Evolutionary conservation across 345 rosid genomes (phyloP).

Genomic region (Carallia pectinifolia): DNA sequence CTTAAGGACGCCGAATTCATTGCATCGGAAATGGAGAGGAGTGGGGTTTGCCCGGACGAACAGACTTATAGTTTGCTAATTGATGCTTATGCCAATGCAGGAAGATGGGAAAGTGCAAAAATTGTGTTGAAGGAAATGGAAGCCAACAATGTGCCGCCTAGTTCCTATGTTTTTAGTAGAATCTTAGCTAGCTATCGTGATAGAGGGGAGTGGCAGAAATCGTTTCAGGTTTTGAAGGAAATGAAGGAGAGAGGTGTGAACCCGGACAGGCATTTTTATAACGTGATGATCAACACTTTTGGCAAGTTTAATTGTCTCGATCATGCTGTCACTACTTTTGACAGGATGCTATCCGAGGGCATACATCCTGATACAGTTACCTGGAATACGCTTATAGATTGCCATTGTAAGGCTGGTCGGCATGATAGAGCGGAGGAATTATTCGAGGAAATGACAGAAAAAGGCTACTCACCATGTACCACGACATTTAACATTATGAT

Average conservation of each 20-base stretch:
- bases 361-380: slow-evolving; percentile 80
- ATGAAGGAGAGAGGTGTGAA: slow-evolving; percentile 79
- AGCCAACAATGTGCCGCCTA: slow-evolving; percentile 63
- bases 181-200: slow-evolving; percentile 79
- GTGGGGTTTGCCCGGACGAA: slow-evolving; percentile 81
- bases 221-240: slow-evolving; percentile 88
- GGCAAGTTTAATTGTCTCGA: slow-evolving; percentile 91
- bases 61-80: slow-evolving; percentile 77
- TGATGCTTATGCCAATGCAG: slow-evolving; percentile 87
- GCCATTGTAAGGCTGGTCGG: slow-evolving; percentile 73
- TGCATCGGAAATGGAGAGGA: slow-evolving; percentile 87
- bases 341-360: slow-evolving; percentile 73
- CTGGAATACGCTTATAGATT: slow-evolving; percentile 94
- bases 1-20: slow-evolving; percentile 73
- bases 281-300: slow-evolving; percentile 91
- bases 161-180: slow-evolving; percentile 74
- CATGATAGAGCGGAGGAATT: slow-evolving; percentile 74
- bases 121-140: slow-evolving; percentile 95
- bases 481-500: slow-evolving; percentile 90
- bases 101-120: slow-evolving; percentile 94
- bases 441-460: slow-evolving; percentile 74
- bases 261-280: slow-evolving; percentile 85
- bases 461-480: slow-evolving; percentile 71
- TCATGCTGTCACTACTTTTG: slow-evolving; percentile 82
- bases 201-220: slow-evolving; percentile 91